Evolutionary conservation across 2,329 filamentous ascomycete species (phyloP).

Genomic region (Chrysoporthe puriensis): DNA sequence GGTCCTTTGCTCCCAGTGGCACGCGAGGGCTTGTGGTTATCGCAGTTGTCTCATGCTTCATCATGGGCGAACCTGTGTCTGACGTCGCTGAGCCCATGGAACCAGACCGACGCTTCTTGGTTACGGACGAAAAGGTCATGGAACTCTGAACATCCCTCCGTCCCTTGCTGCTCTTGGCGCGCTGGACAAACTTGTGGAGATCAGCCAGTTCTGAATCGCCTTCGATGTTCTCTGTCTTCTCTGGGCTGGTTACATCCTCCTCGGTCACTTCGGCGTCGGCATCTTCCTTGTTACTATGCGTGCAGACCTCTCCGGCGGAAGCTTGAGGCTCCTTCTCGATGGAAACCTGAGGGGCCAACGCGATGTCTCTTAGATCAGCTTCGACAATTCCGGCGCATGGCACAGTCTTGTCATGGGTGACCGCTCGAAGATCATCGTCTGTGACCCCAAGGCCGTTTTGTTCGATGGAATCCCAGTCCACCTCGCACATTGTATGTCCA

Average conservation of each 20-base stretch:
- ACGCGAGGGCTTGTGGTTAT: slow-evolving; percentile 30
- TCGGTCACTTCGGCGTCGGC: not conserved
- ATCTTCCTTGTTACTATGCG: not conserved
- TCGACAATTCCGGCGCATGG: too few species aligned
- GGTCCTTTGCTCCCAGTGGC: slow-evolving; percentile 42
- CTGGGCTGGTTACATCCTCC: not conserved
- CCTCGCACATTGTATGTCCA: too few species aligned
- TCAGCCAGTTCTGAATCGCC: slow-evolving; percentile 42
- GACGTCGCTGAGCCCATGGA: slow-evolving; percentile 35
- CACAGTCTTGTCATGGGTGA: too few species aligned
- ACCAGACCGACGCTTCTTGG: slow-evolving; percentile 35
- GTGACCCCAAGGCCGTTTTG: not conserved
- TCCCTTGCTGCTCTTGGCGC: slow-evolving; percentile 31
- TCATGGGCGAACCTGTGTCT: slow-evolving; percentile 37
- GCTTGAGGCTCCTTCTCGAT: not conserved
- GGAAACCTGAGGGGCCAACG: not conserved
- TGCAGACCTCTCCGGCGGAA: not conserved
- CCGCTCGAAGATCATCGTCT: not conserved
- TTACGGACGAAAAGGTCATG: slow-evolving; percentile 7
- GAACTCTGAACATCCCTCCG: not conserved
- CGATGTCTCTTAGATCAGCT: not conserved
- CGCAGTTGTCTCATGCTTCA: slow-evolving; percentile 24
- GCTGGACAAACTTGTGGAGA: slow-evolving; percentile 41
- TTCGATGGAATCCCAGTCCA: not conserved
- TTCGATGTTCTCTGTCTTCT: slow-evolving; percentile 26